These are phyloP conservation scores for Erodium chrysanthum DNA, from an alignment of 441 rosid genomes.

Conservation along the genomic window DNA sequence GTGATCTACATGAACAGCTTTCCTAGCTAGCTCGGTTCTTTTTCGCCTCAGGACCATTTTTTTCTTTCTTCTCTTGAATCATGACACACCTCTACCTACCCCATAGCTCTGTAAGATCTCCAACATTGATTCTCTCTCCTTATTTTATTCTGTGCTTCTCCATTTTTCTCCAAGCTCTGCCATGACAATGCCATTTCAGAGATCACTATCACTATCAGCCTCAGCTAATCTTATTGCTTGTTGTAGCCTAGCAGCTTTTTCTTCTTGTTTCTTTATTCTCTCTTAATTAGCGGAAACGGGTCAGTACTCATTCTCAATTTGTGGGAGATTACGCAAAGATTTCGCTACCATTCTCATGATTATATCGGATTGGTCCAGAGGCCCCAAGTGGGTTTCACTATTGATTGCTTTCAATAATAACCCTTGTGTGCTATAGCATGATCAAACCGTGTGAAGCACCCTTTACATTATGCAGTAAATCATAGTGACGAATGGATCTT, in stretches of 20 bases:
- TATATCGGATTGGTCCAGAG: slow-evolving; percentile 26
- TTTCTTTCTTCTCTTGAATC: slow-evolving; percentile 40
- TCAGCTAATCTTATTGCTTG: slow-evolving; percentile 16
- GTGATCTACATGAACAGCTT: slow-evolving; percentile 24
- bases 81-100: slow-evolving; percentile 31
- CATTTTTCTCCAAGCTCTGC: not conserved
- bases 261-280: not conserved
- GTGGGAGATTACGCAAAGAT: slow-evolving; percentile 26
- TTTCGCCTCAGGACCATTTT: not conserved
- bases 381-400: slow-evolving; percentile 18
- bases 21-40: slow-evolving; percentile 4
- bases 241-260: too few species aligned
- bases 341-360: slow-evolving; percentile 29
- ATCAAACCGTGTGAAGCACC: slow-evolving; percentile 6
- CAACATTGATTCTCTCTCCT: slow-evolving; percentile 13
- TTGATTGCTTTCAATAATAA: slow-evolving; percentile 5
- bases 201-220: slow-evolving; percentile 8
- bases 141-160: too few species aligned
- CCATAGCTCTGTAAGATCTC: slow-evolving; percentile 46
- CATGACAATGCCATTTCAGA: not conserved
- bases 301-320: slow-evolving; percentile 6
- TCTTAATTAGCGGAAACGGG: slow-evolving; percentile 12
- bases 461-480: not conserved
- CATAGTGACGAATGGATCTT: too few species aligned
- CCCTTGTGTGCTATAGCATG: not conserved